Base-by-base conservation (phyloP, 2,329 filamentous ascomycete species). In the Cordyceps cicadae region DNA sequence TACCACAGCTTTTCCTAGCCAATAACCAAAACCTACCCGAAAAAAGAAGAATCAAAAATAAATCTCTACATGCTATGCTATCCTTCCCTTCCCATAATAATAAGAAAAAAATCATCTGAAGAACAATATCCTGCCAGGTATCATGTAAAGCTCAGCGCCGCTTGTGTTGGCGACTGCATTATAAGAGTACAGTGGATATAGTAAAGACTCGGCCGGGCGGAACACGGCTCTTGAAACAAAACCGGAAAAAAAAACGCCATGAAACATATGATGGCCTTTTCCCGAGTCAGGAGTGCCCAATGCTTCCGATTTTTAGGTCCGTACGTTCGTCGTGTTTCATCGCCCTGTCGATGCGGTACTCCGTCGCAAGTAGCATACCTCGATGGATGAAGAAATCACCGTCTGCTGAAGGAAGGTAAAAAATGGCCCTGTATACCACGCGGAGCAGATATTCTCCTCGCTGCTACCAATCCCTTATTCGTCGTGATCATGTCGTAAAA, bases 21-120 rank as follows among this genome's bases (percentile, higher is more conserved):
- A 8, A 21, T 15, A 37, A 53, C 5, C 34, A 4, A 41, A 54
- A 43, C 12, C 34, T 14, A 24, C 15, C 19, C 8, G 41, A 32
- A 37, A 29, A 24, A 11, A 7, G 4, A 50, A 41, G 21, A 57
- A 15, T 12, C 19, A 48, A 48, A 19, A 19, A 19, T 34, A 24
- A 19, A 9, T 14, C 56, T 39, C 50, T 39, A 50, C 57, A 59
- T 54, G 57, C 57, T 53, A 59, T 59, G 57, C 57, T 39, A 24
- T 29, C 4, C 29, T 12, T 37, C 17, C 11, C 9, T 54, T 46
- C 7, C 37, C 39, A 26, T 53, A 53, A 39, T 34, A 8, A 3
- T 14, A 39, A 46, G 37, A 17, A 43, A 19, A 43, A 26, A 43
- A 32, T 24, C 24, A 57, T 26, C 48, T 2, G 11, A 45, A 52